Conservation (phyloP, 2,329 filamentous ascomycete species). For the Ophiostoma novo-ulmi region DNA sequence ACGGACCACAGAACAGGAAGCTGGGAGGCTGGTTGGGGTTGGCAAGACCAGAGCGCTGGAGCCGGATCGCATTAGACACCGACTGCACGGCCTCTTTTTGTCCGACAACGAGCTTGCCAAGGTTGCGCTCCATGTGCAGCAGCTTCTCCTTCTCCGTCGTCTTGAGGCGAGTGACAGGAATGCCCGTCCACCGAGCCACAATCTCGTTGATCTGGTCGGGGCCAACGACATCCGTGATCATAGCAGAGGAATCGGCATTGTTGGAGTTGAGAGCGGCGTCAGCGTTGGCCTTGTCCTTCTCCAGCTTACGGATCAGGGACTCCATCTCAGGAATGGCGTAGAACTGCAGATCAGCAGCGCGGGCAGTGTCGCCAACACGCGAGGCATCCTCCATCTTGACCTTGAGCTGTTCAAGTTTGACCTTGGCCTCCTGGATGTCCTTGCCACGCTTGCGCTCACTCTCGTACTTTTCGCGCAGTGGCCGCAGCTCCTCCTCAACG, state of each 20-base stretch:
- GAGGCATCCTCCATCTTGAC: conserved; percentile 93
- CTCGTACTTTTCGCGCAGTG: conserved; percentile 91
- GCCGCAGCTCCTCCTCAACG: conserved; percentile 85
- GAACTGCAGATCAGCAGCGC: conserved; percentile 91
- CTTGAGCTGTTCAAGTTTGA: conserved; percentile 87
- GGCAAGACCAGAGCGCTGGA: conserved; percentile 87
- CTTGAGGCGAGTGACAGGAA: conserved; percentile 87
- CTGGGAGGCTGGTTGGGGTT: conserved; percentile 97
- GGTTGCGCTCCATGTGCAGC: conserved; percentile 89
- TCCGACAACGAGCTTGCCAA: conserved; percentile 80
- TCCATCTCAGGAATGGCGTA: conserved; percentile 95
- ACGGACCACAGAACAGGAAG: conserved; percentile 98
- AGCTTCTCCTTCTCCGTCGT: conserved; percentile 98
- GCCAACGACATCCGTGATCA: conserved; percentile 89
- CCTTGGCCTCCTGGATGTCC: conserved; percentile 87
- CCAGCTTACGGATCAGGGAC: conserved; percentile 70
- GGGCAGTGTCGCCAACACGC: conserved; percentile 74
- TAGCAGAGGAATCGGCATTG: conserved; percentile 57
- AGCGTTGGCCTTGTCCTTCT: conserved; percentile 70
- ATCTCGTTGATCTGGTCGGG: conserved; percentile 99
- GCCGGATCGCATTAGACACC: conserved; percentile 90
- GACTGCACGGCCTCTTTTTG: conserved; percentile 90
- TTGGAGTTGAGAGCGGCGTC: conserved; percentile 62
- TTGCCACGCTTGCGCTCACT: conserved; percentile 86
- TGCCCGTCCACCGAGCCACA: conserved; percentile 95